These are phyloP conservation scores for Chrysanthemum makinoi DNA, from an alignment of 129 eudicot genomes.

Conservation along the genomic window DNA sequence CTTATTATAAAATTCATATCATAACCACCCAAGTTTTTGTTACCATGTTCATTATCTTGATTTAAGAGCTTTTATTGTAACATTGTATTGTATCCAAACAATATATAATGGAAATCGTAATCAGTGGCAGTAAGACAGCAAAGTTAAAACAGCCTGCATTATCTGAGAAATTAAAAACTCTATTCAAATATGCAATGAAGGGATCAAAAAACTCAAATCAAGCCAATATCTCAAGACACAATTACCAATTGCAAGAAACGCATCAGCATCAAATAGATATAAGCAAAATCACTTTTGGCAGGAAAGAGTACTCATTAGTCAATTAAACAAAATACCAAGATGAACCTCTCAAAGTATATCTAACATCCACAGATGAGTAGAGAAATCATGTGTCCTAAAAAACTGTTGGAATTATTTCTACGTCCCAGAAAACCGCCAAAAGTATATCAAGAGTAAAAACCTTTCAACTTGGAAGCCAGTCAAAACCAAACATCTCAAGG, in stretches of 20 bases:
- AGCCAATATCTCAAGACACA: no score
- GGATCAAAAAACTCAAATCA: no score
- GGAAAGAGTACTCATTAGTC: conserved; percentile 7
- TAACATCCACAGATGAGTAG: conserved; percentile 28
- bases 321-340: conserved; percentile 15
- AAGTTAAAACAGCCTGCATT: no score
- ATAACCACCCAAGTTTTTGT: no score
- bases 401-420: conserved; percentile 19
- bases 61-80: no score
- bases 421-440: conserved; percentile 19
- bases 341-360: conserved; percentile 26
- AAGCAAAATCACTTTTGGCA: conserved; percentile 22
- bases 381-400: conserved; percentile 8
- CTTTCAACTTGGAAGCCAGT: conserved; percentile 12
- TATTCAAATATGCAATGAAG: no score
- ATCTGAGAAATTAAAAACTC: no score
- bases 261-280: not conserved
- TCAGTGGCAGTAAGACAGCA: no score
- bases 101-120: no score
- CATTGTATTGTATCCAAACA: no score
- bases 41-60: no score
- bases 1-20: no score
- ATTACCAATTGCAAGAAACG: not conserved
- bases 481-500: conserved; percentile 35
- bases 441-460: conserved; percentile 18